Evolutionary conservation across 2,329 filamentous ascomycete species (phyloP).

Genomic region (Talaromyces sp.): DNA sequence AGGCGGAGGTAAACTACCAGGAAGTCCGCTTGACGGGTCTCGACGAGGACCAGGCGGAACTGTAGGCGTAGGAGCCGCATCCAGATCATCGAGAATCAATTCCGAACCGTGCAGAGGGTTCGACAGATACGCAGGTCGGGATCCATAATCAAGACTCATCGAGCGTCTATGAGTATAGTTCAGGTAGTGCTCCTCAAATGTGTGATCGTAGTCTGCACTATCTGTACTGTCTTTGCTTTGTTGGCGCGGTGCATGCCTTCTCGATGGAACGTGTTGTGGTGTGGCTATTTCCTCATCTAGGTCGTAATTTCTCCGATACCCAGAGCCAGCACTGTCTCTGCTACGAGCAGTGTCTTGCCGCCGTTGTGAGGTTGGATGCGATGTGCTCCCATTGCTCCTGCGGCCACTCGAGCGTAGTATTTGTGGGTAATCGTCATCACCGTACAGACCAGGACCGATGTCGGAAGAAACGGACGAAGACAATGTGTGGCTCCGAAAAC

Average conservation of each 20-base stretch:
- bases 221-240: conserved; percentile 73
- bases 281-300: conserved; percentile 26
- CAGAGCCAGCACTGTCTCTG: conserved; percentile 31
- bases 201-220: conserved; percentile 61
- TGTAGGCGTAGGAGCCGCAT: conserved; percentile 82
- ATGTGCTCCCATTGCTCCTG: conserved; percentile 78
- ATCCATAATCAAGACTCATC: conserved; percentile 46
- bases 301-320: conserved; percentile 29
- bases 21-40: conserved; percentile 40
- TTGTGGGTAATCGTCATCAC: conserved; percentile 45
- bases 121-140: conserved; percentile 34
- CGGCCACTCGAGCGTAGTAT: conserved; percentile 51
- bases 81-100: conserved; percentile 55
- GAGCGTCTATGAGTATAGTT: conserved; percentile 38
- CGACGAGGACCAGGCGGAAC: conserved; percentile 75
- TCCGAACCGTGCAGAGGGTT: conserved; percentile 27
- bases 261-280: conserved; percentile 4
- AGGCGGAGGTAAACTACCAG: conserved; percentile 27
- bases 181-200: conserved; percentile 15
- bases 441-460: conserved; percentile 42
- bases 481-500: conserved; percentile 59
- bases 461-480: conserved; percentile 61
- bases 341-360: conserved; percentile 63
- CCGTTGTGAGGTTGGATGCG: conserved; percentile 60
- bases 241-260: conserved; percentile 54